A percentile compares a stretch with the other conserved stretches of the same genome.
Evolutionary conservation across 2,329 filamentous ascomycete genomes (phyloP).

Genomic region (Exophiala alcalophila): DNA sequence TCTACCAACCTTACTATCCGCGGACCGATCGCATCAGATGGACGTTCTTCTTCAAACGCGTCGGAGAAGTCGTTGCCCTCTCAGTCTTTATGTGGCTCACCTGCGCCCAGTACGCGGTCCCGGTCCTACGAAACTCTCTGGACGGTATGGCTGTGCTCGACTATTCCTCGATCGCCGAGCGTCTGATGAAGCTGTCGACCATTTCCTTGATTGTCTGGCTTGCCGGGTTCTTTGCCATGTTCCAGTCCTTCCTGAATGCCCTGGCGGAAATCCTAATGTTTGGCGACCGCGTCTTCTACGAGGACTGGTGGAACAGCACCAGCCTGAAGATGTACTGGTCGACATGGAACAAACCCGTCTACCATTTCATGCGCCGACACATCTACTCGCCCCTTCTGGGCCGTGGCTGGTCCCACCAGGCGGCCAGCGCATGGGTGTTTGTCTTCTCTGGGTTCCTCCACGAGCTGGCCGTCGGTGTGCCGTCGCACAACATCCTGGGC

Average conservation of each 20-base stretch:
- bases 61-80: constrained; percentile 73
- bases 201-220: constrained; percentile 97
- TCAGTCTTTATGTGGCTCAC: constrained; percentile 93
- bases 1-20: constrained; percentile 96
- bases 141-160: constrained; percentile 81
- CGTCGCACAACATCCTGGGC: constrained; percentile 80
- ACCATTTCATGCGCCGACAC: constrained; percentile 93
- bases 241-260: constrained; percentile 89
- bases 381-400: constrained; percentile 85
- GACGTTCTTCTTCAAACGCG: constrained; percentile 79
- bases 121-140: constrained; percentile 83
- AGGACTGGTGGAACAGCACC: constrained; percentile 95
- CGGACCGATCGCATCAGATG: constrained; percentile 78
- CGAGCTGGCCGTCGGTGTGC: constrained; percentile 87
- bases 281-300: constrained; percentile 91
- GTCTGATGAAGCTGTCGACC: constrained; percentile 90
- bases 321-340: constrained; percentile 89
- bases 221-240: constrained; percentile 92
- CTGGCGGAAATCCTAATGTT: constrained; percentile 87
- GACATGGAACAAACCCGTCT: constrained; percentile 96
- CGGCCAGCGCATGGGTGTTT: constrained; percentile 80
- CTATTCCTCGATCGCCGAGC: constrained; percentile 76
- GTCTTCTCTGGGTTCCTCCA: constrained; percentile 84
- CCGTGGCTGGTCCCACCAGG: constrained; percentile 68
- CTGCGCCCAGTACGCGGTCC: constrained; percentile 89